Evolutionary conservation across 2,329 filamentous ascomycete species (phyloP).

Genomic region (Aspergillus sp.): DNA sequence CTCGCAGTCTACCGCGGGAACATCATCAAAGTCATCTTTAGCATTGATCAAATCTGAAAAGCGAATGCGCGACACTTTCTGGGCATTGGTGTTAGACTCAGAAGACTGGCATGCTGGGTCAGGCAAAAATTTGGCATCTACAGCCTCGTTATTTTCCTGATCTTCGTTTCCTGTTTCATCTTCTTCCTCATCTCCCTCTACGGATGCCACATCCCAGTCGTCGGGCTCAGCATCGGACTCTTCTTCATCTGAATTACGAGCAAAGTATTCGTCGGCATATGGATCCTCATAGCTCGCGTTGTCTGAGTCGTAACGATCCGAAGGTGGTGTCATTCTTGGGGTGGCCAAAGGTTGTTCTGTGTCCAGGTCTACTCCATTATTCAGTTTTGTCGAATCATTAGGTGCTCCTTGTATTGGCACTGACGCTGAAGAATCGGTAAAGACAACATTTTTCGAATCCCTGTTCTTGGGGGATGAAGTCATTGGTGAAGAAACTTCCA

Average conservation of each 20-base stretch:
- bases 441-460: neutral
- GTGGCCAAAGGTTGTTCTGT: conserved; percentile 21
- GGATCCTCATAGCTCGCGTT: neutral
- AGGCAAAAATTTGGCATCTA: conserved; percentile 7
- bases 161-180: conserved; percentile 12
- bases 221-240: neutral
- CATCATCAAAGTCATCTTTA: neutral
- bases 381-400: conserved; percentile 18
- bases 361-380: conserved; percentile 14
- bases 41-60: neutral
- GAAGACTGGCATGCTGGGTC: conserved; percentile 3
- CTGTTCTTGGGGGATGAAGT: conserved; percentile 23
- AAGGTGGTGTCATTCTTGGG: conserved; percentile 24
- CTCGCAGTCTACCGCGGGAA: neutral
- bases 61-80: neutral
- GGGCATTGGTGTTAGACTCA: conserved; percentile 7
- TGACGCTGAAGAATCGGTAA: neutral
- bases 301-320: neutral
- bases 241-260: conserved; percentile 10
- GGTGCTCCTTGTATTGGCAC: conserved; percentile 1
- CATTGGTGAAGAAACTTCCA: conserved; percentile 24
- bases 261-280: conserved; percentile 4
- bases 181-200: neutral
- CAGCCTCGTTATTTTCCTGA: conserved; percentile 5
- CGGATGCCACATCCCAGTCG: neutral